Evolutionary conservation across 176 grass and related monocot genomes (phyloP), one percentile per base, ranked within the genome.

Genomic region (Olyra latifolia): DNA sequence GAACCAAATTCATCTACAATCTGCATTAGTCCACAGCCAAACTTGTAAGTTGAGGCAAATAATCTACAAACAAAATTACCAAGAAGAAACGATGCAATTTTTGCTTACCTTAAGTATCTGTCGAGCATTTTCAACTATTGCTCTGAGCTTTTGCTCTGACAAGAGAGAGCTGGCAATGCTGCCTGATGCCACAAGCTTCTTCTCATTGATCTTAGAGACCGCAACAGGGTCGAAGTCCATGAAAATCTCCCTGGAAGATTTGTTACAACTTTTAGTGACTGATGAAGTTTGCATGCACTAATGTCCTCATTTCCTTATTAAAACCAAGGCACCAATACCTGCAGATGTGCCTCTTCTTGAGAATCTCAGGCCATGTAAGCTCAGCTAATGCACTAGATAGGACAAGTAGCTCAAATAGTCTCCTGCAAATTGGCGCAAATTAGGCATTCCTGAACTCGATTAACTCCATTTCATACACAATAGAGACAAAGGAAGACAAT

Each of bases 291-390:
- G 55, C 55, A 76, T 58, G n/a, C 12, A 82, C 4, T 46, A 57
- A 38, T 52, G 55, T 15, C 16, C 53, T 45, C 13, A 69, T 13
- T 73, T 79, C 15, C 30, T 54, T 30, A 15, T 32, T 44, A 60
- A 14, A 57, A 25, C 35, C 24, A 42, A n/a, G 78, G 15, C 81
- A 76, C 1, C n/a, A 43, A 50, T 93, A 95, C 96, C 92, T 95
- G 66, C 89, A 95, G 57, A 62, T 85, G 74, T 95, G 90, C 79
- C 96, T 95, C 72, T 72, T 95, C 66, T 86, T 95, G 11, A 95
- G 96, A 87, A 95, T 99, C 62, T 86, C 88, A 39, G 90, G 84
- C 96, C 96, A 95, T 56, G 90, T 89, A 44, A 95, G 90, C 77
- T 99, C 96, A 72, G 96, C 96, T 38, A 99, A 86, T 76, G 96